phyloP scores from a whole-genome alignment of 2,329 filamentous ascomycete genomes.

The Emmonsia crescens region DNA sequence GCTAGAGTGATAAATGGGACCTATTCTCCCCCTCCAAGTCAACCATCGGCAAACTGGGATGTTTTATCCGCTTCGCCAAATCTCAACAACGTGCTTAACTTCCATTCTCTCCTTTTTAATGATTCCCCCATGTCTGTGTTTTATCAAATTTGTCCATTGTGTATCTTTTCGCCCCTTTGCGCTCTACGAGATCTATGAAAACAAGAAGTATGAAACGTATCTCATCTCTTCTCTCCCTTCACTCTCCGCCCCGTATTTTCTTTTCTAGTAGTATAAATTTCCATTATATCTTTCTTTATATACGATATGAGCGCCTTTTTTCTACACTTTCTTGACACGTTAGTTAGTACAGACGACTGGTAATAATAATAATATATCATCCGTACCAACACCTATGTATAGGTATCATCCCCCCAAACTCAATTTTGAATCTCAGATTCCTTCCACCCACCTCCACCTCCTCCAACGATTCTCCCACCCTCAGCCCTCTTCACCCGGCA shows the following conservation, averaged over 20 bases:
- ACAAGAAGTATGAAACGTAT: neutral
- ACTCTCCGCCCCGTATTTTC: neutral
- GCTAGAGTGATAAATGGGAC: neutral
- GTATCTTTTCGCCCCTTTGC: neutral
- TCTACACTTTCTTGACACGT: neutral
- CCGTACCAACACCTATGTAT: too few species aligned
- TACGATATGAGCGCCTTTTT: neutral
- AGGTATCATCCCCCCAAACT: neutral
- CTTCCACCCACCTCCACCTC: constrained; percentile 46
- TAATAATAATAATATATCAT: neutral
- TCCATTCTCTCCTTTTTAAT: neutral
- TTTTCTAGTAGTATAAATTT: neutral
- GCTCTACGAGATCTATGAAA: neutral
- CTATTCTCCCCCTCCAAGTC: too few species aligned
- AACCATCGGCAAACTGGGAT: neutral
- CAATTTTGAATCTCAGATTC: constrained; percentile 58
- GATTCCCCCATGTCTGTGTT: neutral
- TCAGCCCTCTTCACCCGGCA: constrained; percentile 88
- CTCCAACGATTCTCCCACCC: constrained; percentile 53
- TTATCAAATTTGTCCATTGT: neutral
- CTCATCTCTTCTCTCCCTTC: neutral
- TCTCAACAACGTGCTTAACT: neutral
- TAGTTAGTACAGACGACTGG: neutral
- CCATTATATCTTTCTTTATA: neutral
- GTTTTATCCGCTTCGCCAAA: neutral